Evolutionary conservation across 1,139 yeast genomes (phyloP).

Genomic region (Taiozyma sp.): DNA sequence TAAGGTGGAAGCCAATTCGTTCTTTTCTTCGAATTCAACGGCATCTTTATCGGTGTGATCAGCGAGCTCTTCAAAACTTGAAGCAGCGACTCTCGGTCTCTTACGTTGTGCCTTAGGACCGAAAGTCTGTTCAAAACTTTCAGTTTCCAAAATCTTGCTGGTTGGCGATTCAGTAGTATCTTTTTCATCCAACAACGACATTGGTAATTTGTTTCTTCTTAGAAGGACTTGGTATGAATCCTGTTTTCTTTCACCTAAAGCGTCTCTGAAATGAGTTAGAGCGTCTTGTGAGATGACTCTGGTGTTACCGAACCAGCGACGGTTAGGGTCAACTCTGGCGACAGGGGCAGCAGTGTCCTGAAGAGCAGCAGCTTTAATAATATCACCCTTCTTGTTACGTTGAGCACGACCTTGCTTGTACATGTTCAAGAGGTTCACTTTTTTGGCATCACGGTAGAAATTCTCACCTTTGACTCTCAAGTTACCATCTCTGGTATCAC

Average conservation of each 20-base stretch:
- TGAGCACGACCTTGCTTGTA: constrained; percentile 87
- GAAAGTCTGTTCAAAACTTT: constrained; percentile 73
- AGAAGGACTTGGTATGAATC: constrained; percentile 87
- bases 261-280: constrained; percentile 86
- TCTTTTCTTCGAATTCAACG: constrained; percentile 61
- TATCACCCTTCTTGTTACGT: constrained; percentile 83
- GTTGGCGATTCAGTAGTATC: constrained; percentile 68
- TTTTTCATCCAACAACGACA: constrained; percentile 89
- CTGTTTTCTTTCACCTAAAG: constrained; percentile 79
- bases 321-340: constrained; percentile 93
- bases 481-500: constrained; percentile 81
- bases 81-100: constrained; percentile 76
- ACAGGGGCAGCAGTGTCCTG: constrained; percentile 85
- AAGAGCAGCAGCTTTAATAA: constrained; percentile 79
- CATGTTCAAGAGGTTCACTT: constrained; percentile 87
- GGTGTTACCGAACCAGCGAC: constrained; percentile 97
- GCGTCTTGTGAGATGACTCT: constrained; percentile 98
- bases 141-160: constrained; percentile 82
- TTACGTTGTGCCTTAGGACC: constrained; percentile 96
- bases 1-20: constrained; percentile 64
- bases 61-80: constrained; percentile 81
- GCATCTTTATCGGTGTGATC: constrained; percentile 52
- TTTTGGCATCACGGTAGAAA: constrained; percentile 91
- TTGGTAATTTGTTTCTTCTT: constrained; percentile 88
- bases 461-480: constrained; percentile 95